Percentiles rank a stretch among this genome's conserved stretches.
These are phyloP conservation scores for Inonotus obliquus DNA, from an alignment of 1,284 basidiomycete species.

Conservation along the genomic window DNA sequence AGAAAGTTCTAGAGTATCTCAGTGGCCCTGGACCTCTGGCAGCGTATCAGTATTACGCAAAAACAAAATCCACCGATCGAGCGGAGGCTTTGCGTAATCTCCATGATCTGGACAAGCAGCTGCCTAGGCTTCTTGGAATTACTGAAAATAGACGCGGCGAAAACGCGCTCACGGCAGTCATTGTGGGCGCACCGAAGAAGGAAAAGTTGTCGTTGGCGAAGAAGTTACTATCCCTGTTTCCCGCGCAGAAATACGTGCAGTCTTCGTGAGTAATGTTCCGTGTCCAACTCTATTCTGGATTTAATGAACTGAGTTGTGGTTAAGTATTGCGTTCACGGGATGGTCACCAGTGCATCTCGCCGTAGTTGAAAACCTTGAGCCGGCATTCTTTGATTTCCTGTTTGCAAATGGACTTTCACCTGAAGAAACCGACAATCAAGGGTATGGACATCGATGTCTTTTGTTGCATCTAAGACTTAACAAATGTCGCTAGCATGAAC, in stretches of 20 bases:
- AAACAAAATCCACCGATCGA: constrained; percentile 35
- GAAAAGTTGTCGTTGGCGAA: constrained; percentile 12
- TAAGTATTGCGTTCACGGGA: constrained; percentile 33
- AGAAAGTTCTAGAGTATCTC: constrained; percentile 44
- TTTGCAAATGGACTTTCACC: constrained; percentile 43
- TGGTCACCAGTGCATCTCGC: constrained; percentile 42
- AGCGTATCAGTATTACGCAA: constrained; percentile 40
- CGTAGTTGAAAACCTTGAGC: constrained; percentile 27
- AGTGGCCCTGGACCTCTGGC: constrained; percentile 29
- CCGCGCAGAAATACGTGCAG: constrained; percentile 2
- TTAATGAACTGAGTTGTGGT: background rate
- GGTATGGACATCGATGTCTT: constrained; percentile 32
- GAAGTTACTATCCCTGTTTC: constrained; percentile 1
- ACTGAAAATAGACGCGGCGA: constrained; percentile 17
- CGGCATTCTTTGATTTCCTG: constrained; percentile 44
- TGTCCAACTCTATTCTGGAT: constrained; percentile 26
- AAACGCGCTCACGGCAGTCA: constrained; percentile 17
- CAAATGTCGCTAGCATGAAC: constrained; percentile 40
- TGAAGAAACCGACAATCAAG: constrained; percentile 36
- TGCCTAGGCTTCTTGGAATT: constrained; percentile 49
- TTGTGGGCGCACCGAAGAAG: background rate
- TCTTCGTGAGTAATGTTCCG: constrained; percentile 12
- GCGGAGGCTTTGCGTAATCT: constrained; percentile 35
- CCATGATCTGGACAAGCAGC: constrained; percentile 33
- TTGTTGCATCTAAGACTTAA: constrained; percentile 1